Evolutionary conservation across 768 basidiomycete genomes (phyloP).

Genomic region (Russula lepida): DNA sequence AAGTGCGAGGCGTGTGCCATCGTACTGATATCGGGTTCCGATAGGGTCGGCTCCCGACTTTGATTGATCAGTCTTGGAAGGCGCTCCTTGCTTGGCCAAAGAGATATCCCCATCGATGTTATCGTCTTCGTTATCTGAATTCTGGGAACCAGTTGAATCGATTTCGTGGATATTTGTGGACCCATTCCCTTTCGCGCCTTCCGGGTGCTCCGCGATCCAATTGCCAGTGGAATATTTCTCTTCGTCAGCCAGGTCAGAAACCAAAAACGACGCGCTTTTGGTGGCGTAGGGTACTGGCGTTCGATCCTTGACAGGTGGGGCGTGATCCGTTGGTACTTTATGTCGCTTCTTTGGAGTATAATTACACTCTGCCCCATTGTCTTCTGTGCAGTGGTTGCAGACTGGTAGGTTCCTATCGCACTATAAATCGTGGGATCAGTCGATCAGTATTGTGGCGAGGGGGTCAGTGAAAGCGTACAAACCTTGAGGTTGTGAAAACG

Average conservation of each 20-base stretch:
- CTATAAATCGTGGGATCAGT: conserved; percentile 28
- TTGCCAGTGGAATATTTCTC: conserved; percentile 27
- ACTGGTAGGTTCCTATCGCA: conserved; percentile 66
- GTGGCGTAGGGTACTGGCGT: conserved; percentile 35
- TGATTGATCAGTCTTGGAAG: conserved; percentile 9
- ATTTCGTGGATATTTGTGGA: conserved; percentile 12
- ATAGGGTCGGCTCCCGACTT: background rate
- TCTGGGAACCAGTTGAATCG: conserved; percentile 16
- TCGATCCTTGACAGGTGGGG: conserved; percentile 28
- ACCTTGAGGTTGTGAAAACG: conserved; percentile 61
- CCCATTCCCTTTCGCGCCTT: conserved; percentile 11
- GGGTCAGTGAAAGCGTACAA: conserved; percentile 18
- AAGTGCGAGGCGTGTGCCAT: conserved; percentile 1
- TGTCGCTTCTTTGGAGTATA: conserved; percentile 67
- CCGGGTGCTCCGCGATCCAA: conserved; percentile 22
- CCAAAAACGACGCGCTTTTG: conserved; percentile 42
- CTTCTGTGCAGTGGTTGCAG: conserved; percentile 57
- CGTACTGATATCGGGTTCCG: conserved; percentile 12
- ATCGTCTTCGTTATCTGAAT: conserved; percentile 21
- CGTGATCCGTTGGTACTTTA: conserved; percentile 42
- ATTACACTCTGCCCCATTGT: conserved; percentile 49
- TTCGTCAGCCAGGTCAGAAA: conserved; percentile 33
- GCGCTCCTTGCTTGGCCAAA: background rate
- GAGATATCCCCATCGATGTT: conserved; percentile 9
- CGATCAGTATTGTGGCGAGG: conserved; percentile 9